Evolutionary conservation across 805 yeast species (phyloP).

Genomic region (Lipomyces anomalus): DNA sequence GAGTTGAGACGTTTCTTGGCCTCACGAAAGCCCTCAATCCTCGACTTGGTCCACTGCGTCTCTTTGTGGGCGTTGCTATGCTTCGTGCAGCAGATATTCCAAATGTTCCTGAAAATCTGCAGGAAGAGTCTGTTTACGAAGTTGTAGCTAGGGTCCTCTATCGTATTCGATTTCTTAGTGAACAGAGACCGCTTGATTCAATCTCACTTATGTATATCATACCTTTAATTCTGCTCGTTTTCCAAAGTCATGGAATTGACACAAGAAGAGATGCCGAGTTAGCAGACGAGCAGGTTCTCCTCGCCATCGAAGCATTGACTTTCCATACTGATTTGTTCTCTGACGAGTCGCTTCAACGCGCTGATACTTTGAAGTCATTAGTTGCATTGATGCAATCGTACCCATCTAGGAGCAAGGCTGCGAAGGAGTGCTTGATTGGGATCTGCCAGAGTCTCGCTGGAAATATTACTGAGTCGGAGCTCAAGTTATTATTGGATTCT

Average conservation of each 20-base stretch:
- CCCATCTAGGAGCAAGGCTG: slow-evolving; percentile 71
- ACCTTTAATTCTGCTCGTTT: slow-evolving; percentile 65
- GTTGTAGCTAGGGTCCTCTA: slow-evolving; percentile 64
- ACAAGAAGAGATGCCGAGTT: slow-evolving; percentile 57
- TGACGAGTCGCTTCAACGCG: slow-evolving; percentile 63
- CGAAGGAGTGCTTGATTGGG: slow-evolving; percentile 77
- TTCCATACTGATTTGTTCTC: slow-evolving; percentile 52
- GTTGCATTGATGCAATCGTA: slow-evolving; percentile 56
- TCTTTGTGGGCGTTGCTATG: slow-evolving; percentile 62
- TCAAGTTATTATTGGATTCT: slow-evolving; percentile 51
- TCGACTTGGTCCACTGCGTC: slow-evolving; percentile 47
- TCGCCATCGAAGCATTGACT: slow-evolving; percentile 36
- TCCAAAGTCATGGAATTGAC: slow-evolving; percentile 54
- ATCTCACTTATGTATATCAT: slow-evolving; percentile 64
- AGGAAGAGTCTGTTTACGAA: slow-evolving; percentile 49
- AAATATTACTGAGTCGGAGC: slow-evolving; percentile 51
- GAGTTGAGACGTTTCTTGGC: slow-evolving; percentile 47
- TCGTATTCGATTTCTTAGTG: slow-evolving; percentile 66
- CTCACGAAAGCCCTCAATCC: slow-evolving; percentile 49
- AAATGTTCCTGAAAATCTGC: slow-evolving; percentile 38
- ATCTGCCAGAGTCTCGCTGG: slow-evolving; percentile 71
- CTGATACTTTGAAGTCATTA: slow-evolving; percentile 54
- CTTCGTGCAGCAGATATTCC: slow-evolving; percentile 47
- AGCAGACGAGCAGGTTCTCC: slow-evolving; percentile 78
- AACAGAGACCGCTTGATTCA: slow-evolving; percentile 64